phyloP scores from a whole-genome alignment of 2,329 filamentous ascomycete species.

The Fonsecaea monophora region DNA sequence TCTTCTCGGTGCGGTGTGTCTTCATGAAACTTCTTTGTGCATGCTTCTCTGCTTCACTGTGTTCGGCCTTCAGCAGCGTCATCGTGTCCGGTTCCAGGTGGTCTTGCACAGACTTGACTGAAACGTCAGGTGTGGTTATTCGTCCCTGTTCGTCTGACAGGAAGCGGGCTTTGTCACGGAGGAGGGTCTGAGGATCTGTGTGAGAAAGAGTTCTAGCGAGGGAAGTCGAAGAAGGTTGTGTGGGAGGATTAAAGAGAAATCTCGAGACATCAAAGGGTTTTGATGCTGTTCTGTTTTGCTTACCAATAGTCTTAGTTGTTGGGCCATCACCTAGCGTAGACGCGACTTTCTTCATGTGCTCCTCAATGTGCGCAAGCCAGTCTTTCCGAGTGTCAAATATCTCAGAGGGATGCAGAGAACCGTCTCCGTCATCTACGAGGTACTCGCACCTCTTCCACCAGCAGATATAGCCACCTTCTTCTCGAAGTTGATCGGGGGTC shows the following conservation, averaged over 20 bases:
- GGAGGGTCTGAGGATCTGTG: conserved; percentile 39
- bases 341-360: conserved; percentile 60
- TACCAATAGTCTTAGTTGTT: conserved; percentile 62
- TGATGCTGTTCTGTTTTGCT: conserved; percentile 45
- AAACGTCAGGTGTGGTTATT: conserved; percentile 32
- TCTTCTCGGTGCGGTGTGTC: conserved; percentile 49
- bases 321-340: conserved; percentile 68
- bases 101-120: conserved; percentile 42
- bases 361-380: conserved; percentile 61
- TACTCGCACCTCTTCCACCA: conserved; percentile 46
- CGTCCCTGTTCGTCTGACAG: conserved; percentile 38
- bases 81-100: conserved; percentile 43
- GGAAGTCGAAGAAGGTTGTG: conserved; percentile 8
- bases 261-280: conserved; percentile 31
- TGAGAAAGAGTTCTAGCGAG: conserved; percentile 37
- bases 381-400: conserved; percentile 49
- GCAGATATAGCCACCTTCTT: conserved; percentile 38
- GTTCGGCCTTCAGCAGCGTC: conserved; percentile 42
- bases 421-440: conserved; percentile 40
- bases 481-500: conserved; percentile 27
- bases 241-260: conserved; percentile 27
- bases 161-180: conserved; percentile 32
- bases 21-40: conserved; percentile 51
- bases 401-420: conserved; percentile 35
- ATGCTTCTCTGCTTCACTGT: conserved; percentile 41